Conservation (phyloP, 257 asterid species). For the Misopates orontium region DNA sequence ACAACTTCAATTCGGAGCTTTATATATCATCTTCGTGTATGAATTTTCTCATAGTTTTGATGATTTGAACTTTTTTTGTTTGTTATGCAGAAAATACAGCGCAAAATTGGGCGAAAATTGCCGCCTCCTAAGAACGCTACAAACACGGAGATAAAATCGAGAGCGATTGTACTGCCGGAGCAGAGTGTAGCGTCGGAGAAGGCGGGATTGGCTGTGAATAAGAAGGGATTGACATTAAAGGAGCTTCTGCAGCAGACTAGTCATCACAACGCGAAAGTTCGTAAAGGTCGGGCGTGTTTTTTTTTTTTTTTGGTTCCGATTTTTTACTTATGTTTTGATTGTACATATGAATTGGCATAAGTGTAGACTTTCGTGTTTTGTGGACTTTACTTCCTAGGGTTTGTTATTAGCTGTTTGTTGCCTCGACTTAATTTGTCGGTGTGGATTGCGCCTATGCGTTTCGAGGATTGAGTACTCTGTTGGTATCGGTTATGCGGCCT, state of each 20-base stretch:
- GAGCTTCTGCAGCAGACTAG: conserved; percentile 96
- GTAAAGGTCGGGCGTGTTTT: conserved; percentile 52
- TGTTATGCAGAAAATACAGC: conserved; percentile 72
- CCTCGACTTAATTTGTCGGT: neutral
- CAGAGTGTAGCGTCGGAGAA: conserved; percentile 83
- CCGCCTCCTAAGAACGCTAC: conserved; percentile 94
- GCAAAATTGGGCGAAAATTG: conserved; percentile 89
- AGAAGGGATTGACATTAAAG: conserved; percentile 82
- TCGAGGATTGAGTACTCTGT: neutral
- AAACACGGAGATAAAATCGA: conserved; percentile 75
- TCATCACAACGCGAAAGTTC: conserved; percentile 89
- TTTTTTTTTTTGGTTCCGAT: conserved; percentile 3
- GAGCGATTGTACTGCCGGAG: conserved; percentile 88
- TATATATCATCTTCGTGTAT: neutral
- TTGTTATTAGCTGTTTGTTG: neutral
- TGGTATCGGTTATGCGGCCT: neutral
- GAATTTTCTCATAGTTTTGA: conserved; percentile 3
- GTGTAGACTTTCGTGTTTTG: neutral
- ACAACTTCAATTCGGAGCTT: conserved; percentile 5
- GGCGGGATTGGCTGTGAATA: conserved; percentile 79
- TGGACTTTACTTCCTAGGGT: no score
- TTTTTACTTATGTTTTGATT: neutral
- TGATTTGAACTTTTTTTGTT: conserved; percentile 3
- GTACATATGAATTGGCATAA: neutral
- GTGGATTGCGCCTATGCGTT: neutral